A percentile compares a stretch with the other conserved stretches of the same genome.
These are phyloP conservation scores for Cydonia oblonga DNA, from an alignment of 331 rosid species.

Conservation along the genomic window DNA sequence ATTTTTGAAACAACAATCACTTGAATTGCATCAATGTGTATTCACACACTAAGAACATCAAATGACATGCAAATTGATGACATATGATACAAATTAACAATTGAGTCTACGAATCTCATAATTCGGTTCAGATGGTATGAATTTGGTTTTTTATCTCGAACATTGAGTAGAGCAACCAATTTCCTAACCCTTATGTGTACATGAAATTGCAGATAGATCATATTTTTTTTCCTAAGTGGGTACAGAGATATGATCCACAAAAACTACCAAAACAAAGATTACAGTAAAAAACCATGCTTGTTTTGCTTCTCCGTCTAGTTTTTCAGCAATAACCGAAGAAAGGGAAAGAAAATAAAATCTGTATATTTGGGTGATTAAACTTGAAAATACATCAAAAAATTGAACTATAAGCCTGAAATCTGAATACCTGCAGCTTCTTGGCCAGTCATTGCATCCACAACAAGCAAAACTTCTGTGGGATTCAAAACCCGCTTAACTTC, in stretches of 20 bases:
- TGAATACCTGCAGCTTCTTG: conserved; percentile 95
- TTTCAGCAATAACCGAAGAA: not conserved
- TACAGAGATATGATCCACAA: no score
- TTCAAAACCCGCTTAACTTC: conserved; percentile 68
- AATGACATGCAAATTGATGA: not conserved
- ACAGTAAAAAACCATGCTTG: not conserved
- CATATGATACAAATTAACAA: not conserved
- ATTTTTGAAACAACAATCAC: not conserved
- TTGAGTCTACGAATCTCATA: not conserved
- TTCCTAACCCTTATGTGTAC: not conserved
- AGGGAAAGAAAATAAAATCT: not conserved
- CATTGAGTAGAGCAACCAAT: not conserved
- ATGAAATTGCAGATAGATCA: no score
- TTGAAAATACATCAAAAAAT: not conserved
- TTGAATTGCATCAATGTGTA: not conserved
- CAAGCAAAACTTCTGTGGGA: conserved; percentile 89
- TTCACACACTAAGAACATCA: not conserved
- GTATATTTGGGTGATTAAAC: not conserved
- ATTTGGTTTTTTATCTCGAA: not conserved
- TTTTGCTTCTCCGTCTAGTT: not conserved
- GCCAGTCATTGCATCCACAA: conserved; percentile 99
- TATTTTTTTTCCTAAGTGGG: no score
- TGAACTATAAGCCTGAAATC: not conserved
- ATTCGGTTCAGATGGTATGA: not conserved
- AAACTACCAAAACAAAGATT: not conserved